Base-by-base conservation (phyloP, 768 basidiomycete species). In the Megacollybia marginata region DNA sequence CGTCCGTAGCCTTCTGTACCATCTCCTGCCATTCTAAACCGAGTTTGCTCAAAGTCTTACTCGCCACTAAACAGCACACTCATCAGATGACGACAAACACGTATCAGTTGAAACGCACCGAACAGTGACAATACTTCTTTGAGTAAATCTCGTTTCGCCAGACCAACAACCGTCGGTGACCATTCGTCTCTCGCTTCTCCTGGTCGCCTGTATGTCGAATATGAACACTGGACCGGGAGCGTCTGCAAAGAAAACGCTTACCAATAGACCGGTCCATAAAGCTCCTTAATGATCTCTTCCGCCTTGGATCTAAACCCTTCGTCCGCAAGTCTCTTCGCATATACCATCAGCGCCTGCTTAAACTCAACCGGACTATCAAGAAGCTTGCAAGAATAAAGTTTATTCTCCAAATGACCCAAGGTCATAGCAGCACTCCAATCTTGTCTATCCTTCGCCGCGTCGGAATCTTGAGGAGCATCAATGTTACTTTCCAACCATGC, bases 201-300 rank as follows among this genome's bases (percentile, higher is more conserved):
- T 43, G 87, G 83, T 33, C 86, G 80, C 80, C 87, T 87, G 58
- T n/a, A n/a, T n/a, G 48, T 32, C 48, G 44, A 53, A 52, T n/a
- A n/a, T n/a, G 50, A 52, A 12, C 19, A 48, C 13, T 4, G 11
- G 23, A 44, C 48, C 18, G 15, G 6, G 23, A 28, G 6, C 23
- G 2, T 28, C 6, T 28, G 23, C 23, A 53, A 7, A 4, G 44
- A 47, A 34, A 38, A 31, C 23, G 76, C 88, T 51, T 60, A 94
- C 94, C 83, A 87, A 66, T 90, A 95, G 35, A 93, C 69, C 0
- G 93, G 94, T 13, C 94, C 93, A 57, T 88, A 83, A 47, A 98
- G 72, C 54, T 97, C 96, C 64, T 79, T 85, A 46, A 95, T 78
- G 49, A 99, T 65, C 64, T 98, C 95, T 63, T 96, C 94, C 15